phyloP scores from a whole-genome alignment of 202 grass and related monocot species.

The Panicum hallii region DNA sequence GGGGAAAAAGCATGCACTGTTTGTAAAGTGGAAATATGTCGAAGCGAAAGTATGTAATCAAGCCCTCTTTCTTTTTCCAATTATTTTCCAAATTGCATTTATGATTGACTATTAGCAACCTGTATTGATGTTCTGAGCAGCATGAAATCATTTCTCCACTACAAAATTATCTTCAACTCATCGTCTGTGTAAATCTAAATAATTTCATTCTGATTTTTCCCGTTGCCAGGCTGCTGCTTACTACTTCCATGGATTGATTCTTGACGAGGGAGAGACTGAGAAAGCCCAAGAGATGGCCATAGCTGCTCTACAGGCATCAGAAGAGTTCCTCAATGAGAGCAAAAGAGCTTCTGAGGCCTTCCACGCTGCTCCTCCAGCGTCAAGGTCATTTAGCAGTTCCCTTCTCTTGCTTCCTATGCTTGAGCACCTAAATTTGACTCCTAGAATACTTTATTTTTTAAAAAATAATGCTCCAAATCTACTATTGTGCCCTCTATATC shows the following conservation, averaged over 20 bases:
- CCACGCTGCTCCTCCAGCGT: conserved; percentile 64
- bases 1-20: conserved; percentile 73
- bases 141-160: not conserved
- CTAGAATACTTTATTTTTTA: not conserved
- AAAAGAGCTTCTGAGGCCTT: conserved; percentile 71
- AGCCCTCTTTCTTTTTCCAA: conserved; percentile 3
- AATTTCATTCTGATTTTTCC: not conserved
- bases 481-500: not conserved
- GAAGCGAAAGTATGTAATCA: conserved; percentile 72
- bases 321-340: conserved; percentile 85
- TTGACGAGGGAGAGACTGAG: conserved; percentile 78
- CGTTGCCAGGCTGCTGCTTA: conserved; percentile 72
- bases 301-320: conserved; percentile 75
- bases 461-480: not conserved
- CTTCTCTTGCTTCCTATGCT: not conserved
- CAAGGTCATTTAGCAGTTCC: conserved; percentile 57
- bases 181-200: not conserved
- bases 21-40: conserved; percentile 86
- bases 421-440: conserved; percentile 10
- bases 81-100: conserved; percentile 18
- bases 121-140: conserved; percentile 2
- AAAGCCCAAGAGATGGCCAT: conserved; percentile 69
- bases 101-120: not conserved
- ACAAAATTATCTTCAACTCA: not conserved
- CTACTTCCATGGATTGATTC: conserved; percentile 90